Evolutionary conservation across 2,329 filamentous ascomycete species (phyloP), one percentile per base, ranked within the genome.

Genomic region (Talaromyces sp.): DNA sequence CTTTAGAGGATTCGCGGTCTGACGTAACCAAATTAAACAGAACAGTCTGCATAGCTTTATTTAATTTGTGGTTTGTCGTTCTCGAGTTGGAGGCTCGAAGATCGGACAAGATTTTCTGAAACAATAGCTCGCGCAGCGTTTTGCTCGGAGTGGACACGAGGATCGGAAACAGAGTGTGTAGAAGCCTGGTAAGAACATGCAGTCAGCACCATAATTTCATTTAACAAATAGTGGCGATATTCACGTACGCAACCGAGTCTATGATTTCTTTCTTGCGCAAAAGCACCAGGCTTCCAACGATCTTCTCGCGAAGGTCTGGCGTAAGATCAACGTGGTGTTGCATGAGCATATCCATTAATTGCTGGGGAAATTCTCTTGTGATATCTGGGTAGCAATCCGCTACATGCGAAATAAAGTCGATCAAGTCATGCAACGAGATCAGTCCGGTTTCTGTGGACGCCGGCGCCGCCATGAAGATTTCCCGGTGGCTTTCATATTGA

Each of bases 111-210:
- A 98, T 96, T 76, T 96, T 97, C 68, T 87, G 83, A 83, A 95
- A 85, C n/a, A 98, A 82, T 13, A 97, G 81, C 43, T 87, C 85
- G 53, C 95, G 87, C 38, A 99, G 82, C 4, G 89, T 88, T 75
- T 99, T 99, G 78, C 91, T 96, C 1, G 90, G 89, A 1, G 95
- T 96, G n/a, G 89, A 84, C 7, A 96, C 88, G 38, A 99, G 85
- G 67, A 99, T 90, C 0, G 93, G 93, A 75, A 98, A 97, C n/a
- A 98, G 82, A 0, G 91, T 93, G 62, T 95, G 93, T 52, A 98
- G 83, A 1, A 98, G 84, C 10, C 80, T 75, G 59, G 17, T 24
- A 55, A 38, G 13, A 41, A 19, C 35, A 41, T 21, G 38, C 41
- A 56, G 21, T 21, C 56, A 55, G n/a, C 56, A 62, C 58, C 19